A percentile compares a stretch with the other conserved stretches of the same genome.
These are phyloP conservation scores for Ascoidea tarda DNA, from an alignment of 805 yeast genomes.

Conservation along the genomic window DNA sequence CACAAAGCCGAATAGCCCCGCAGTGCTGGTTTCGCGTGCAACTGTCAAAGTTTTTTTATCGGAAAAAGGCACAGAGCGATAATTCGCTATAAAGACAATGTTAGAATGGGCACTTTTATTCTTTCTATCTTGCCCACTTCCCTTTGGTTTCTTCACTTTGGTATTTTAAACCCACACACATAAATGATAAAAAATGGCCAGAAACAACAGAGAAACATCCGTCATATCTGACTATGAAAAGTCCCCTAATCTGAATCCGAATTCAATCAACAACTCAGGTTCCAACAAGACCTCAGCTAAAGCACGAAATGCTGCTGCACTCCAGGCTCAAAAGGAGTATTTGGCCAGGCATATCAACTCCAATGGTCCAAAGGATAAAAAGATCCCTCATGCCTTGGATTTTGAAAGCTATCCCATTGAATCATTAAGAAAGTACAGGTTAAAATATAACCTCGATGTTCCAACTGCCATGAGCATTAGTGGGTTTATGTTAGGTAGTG, in stretches of 20 bases:
- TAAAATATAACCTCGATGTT: conserved; percentile 37
- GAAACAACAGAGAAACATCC: too few species aligned
- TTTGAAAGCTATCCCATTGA: conserved; percentile 49
- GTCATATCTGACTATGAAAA: too few species aligned
- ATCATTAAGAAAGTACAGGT: conserved; percentile 57
- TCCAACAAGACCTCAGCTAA: conserved; percentile 33
- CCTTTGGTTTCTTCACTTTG: too few species aligned
- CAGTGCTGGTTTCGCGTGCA: too few species aligned
- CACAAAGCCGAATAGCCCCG: too few species aligned
- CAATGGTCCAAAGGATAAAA: conserved; percentile 53
- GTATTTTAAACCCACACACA: too few species aligned
- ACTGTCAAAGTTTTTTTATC: too few species aligned
- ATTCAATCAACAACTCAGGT: neutral
- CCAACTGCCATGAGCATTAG: conserved; percentile 51
- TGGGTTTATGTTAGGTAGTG: conserved; percentile 58
- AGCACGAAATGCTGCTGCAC: conserved; percentile 44
- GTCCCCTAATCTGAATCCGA: neutral
- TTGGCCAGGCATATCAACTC: conserved; percentile 56
- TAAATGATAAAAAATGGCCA: too few species aligned
- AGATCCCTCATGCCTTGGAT: conserved; percentile 46
- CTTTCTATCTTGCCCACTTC: too few species aligned
- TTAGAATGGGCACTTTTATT: too few species aligned
- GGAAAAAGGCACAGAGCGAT: too few species aligned
- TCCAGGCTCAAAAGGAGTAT: conserved; percentile 57
- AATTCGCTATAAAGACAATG: too few species aligned